Percentiles rank a stretch among this genome's conserved stretches.
These are phyloP conservation scores for Meyerozyma athensensis DNA, from an alignment of 1,139 yeast genomes.

Conservation along the genomic window DNA sequence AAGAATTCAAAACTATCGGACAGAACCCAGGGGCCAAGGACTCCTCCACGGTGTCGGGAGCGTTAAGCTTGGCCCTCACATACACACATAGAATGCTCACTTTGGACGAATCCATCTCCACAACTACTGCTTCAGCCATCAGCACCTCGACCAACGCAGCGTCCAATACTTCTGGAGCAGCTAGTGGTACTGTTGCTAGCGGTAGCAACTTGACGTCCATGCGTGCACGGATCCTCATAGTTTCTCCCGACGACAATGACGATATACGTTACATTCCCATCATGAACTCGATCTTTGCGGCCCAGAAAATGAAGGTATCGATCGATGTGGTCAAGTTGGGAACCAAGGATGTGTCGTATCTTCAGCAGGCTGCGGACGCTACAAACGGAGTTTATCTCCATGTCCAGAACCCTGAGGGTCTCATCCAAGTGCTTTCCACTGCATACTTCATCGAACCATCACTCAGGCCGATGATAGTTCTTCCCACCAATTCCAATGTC, in stretches of 20 bases:
- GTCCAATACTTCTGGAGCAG: constrained; percentile 8
- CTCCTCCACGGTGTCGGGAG: constrained; percentile 62
- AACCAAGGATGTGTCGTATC: constrained; percentile 62
- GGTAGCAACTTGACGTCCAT: constrained; percentile 31
- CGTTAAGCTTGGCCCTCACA: constrained; percentile 71
- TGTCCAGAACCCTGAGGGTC: constrained; percentile 68
- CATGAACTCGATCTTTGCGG: constrained; percentile 95
- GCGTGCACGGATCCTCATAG: constrained; percentile 68
- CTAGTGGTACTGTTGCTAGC: constrained; percentile 13
- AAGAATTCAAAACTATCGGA: constrained; percentile 33
- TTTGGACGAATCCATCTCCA: constrained; percentile 44
- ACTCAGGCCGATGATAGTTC: constrained; percentile 63
- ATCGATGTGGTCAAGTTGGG: constrained; percentile 89
- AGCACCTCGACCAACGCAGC: constrained; percentile 33
- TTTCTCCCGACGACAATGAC: constrained; percentile 68
- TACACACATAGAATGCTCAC: constrained; percentile 68
- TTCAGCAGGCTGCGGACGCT: constrained; percentile 96
- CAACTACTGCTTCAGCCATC: constrained; percentile 46
- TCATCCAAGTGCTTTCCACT: constrained; percentile 60
- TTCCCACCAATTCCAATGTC: constrained; percentile 82
- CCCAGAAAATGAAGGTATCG: constrained; percentile 86
- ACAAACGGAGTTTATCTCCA: constrained; percentile 86
- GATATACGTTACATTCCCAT: constrained; percentile 84
- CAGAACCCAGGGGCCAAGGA: constrained; percentile 17
- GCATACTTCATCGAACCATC: constrained; percentile 84